Conservation (phyloP, 2,329 filamentous ascomycete species). For the Trichoderma endophyticum region DNA sequence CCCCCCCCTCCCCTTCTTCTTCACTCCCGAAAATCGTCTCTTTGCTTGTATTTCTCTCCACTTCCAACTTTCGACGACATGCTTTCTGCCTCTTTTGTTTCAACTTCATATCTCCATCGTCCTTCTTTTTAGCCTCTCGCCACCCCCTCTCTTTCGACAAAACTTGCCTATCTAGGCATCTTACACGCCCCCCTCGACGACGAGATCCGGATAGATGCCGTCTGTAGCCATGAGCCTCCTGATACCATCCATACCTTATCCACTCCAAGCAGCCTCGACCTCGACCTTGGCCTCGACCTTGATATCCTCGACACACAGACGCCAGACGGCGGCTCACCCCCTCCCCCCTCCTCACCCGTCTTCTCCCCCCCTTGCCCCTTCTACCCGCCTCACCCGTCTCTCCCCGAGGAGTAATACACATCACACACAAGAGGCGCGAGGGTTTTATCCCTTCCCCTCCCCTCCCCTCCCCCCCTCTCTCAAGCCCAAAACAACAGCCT, state of each 20-base stretch:
- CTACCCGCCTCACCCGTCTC: background rate
- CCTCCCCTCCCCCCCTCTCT: background rate
- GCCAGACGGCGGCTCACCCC: background rate
- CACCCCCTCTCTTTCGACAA: background rate
- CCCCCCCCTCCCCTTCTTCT: background rate
- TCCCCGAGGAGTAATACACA: background rate
- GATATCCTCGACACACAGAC: background rate
- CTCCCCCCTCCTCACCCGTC: background rate
- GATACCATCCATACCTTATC: background rate
- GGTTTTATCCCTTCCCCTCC: background rate
- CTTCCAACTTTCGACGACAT: background rate
- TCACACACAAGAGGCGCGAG: background rate
- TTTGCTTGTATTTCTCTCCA: background rate
- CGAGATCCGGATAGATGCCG: background rate
- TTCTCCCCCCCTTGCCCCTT: background rate
- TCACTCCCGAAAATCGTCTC: background rate
- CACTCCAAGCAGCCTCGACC: background rate
- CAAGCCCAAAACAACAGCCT: background rate
- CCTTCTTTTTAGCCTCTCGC: background rate
- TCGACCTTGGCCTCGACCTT: background rate
- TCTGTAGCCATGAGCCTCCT: background rate
- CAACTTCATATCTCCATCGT: background rate
- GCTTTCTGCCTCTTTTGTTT: background rate
- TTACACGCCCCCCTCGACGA: background rate
- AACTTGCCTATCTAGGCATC: background rate